Conservation (phyloP, 352 stramenopile species). For the Pelagophyceae sp. region DNA sequence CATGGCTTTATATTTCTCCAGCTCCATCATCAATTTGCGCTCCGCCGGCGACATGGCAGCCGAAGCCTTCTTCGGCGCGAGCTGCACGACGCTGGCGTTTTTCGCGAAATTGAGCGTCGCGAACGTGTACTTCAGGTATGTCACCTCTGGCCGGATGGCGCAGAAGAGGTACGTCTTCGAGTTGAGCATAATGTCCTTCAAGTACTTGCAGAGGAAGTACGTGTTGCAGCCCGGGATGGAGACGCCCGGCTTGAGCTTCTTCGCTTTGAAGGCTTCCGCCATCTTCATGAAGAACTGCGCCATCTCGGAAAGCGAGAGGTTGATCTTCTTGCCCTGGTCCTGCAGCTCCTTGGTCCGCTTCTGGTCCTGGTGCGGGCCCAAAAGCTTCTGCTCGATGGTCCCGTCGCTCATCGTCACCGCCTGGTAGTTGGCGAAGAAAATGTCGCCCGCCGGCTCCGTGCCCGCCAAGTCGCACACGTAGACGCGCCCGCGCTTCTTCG, state of each 20-base stretch:
- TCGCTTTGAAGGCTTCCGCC: slow-evolving; percentile 79
- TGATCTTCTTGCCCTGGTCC: slow-evolving; percentile 90
- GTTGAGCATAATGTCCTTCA: slow-evolving; percentile 90
- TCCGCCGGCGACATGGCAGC: slow-evolving; percentile 73
- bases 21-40: slow-evolving; percentile 80
- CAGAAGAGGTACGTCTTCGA: slow-evolving; percentile 81
- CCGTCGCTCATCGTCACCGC: slow-evolving; percentile 77
- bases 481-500: slow-evolving; percentile 74
- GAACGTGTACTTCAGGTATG: slow-evolving; percentile 82
- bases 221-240: slow-evolving; percentile 84
- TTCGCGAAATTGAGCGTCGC: slow-evolving; percentile 84
- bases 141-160: slow-evolving; percentile 79
- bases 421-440: slow-evolving; percentile 84
- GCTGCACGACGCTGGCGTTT: slow-evolving; percentile 84
- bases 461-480: slow-evolving; percentile 85
- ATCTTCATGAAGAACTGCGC: slow-evolving; percentile 94
- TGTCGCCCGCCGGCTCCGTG: slow-evolving; percentile 81
- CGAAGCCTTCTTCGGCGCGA: slow-evolving; percentile 85
- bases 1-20: slow-evolving; percentile 81
- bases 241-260: slow-evolving; percentile 82
- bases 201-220: slow-evolving; percentile 88
- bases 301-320: slow-evolving; percentile 86
- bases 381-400: slow-evolving; percentile 79
- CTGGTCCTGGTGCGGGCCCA: slow-evolving; percentile 71
- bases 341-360: slow-evolving; percentile 84